Base-by-base conservation (phyloP, 108 stramenopile species). In the Licmophora abbreviata region DNA sequence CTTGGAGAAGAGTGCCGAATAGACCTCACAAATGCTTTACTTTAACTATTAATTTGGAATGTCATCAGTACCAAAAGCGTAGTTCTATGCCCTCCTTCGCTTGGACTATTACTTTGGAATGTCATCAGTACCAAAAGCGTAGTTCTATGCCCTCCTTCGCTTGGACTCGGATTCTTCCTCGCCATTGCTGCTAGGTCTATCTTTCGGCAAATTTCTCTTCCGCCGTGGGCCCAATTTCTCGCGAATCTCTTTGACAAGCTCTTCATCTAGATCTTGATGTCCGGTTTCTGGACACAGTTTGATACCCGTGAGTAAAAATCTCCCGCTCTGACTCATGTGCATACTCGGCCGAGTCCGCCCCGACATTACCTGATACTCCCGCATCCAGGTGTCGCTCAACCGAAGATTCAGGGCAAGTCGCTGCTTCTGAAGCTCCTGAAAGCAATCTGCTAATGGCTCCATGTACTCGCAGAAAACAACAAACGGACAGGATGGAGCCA, bases 321-420 rank as follows among this genome's bases (percentile, higher is more conserved):
- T 89, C 5, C 93, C 89, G 63, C 77, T 83, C 50, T 88, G 86
- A 44, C 68, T 73, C 83, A 94, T 94, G 59, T 48, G 83, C 93
- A 94, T 94, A n/a, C 61, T 66, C 20, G 93, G 93, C 70, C 92
- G 93, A 22, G 93, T 94, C 28, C 88, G 67, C 28, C 82, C 80
- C 8, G 82, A 83, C 40, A 94, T 42, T 7, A 94, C 83, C 63
- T 94, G 88, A 64, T 87, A 87, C 42, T 92, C 93, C 10, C 93
- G 76, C 69, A 81, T 79, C 87, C 89, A 94, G 1, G 87, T 81
- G 54, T 88, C 87, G 23, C 69, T 88, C 1, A 94, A 48, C 21
- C 85, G 81, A 0, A 94, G 48, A 50, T 90, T 85, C 48, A 94
- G 82, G 11, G 93, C 93, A 24, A 84, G 55, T 29, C 77, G 69